Percentiles rank a stretch among this genome's conserved stretches.
phyloP scores from a whole-genome alignment of 176 grass and related monocot species.

The Sorghum bicolor region DNA sequence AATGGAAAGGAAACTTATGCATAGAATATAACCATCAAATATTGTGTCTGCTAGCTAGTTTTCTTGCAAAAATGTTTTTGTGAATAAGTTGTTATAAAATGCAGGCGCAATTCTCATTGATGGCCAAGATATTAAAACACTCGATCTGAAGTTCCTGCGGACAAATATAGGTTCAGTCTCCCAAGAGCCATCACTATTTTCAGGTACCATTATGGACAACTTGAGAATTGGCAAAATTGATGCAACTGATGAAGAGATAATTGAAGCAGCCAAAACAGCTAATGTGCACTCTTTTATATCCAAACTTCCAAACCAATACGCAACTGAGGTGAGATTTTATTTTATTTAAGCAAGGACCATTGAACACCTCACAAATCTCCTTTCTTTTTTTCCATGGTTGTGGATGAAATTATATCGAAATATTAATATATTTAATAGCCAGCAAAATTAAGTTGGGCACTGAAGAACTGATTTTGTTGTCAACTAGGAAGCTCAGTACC shows the following conservation, averaged over 20 bases:
- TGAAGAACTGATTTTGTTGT: conserved; percentile 1
- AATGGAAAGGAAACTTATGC: background rate
- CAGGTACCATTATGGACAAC: conserved; percentile 52
- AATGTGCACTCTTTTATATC: conserved; percentile 54
- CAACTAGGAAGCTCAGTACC: background rate
- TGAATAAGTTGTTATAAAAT: conserved; percentile 13
- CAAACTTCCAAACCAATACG: conserved; percentile 49
- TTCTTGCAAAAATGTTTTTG: background rate
- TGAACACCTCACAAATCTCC: background rate
- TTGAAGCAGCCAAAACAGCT: conserved; percentile 41
- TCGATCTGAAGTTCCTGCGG: conserved; percentile 43
- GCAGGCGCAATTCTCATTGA: conserved; percentile 44
- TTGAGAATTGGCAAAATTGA: conserved; percentile 53
- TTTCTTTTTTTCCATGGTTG: background rate
- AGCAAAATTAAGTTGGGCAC: background rate
- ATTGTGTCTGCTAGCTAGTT: background rate
- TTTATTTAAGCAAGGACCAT: background rate
- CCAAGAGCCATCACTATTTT: conserved; percentile 52
- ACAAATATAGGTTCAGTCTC: conserved; percentile 51
- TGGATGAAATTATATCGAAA: background rate
- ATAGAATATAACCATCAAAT: background rate
- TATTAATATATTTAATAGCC: background rate
- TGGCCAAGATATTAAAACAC: conserved; percentile 39
- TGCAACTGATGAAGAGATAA: conserved; percentile 44
- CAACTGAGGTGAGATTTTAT: conserved; percentile 48